Percentiles rank a stretch among this genome's conserved stretches.
Conservation (phyloP, 2,329 filamentous ascomycete genomes). For the Sphaerulina populicola region DNA sequence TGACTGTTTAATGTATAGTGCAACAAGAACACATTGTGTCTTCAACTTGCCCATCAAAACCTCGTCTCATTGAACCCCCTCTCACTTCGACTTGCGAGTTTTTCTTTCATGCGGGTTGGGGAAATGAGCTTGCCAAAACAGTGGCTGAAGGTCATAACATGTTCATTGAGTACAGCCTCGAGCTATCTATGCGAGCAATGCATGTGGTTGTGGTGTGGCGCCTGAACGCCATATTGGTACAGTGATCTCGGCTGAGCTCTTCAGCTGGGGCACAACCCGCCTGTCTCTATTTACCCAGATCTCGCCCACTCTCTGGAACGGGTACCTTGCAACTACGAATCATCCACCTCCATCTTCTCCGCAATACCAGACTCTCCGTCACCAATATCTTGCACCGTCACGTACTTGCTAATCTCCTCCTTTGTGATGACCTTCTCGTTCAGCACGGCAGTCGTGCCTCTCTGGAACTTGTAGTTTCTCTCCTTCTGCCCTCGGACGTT, state of each 20-base stretch:
- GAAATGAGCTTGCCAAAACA: not conserved
- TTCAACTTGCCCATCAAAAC: no score
- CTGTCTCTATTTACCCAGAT: not conserved
- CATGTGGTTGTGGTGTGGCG: not conserved
- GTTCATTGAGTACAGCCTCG: conserved; percentile 8
- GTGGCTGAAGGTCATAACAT: conserved; percentile 4
- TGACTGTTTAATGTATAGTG: conserved; percentile 4
- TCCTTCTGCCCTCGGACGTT: conserved; percentile 88
- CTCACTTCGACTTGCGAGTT: not conserved
- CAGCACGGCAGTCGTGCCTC: conserved; percentile 88
- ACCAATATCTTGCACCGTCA: conserved; percentile 73
- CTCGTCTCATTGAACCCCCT: no score
- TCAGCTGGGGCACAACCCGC: not conserved
- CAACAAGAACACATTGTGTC: no score
- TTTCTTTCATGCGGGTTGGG: not conserved
- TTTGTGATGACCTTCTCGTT: conserved; percentile 94
- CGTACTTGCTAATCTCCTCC: conserved; percentile 87
- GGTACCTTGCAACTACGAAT: not conserved
- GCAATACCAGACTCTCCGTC: conserved; percentile 55
- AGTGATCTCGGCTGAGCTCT: not conserved
- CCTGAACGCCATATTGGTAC: conserved; percentile 1
- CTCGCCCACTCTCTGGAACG: not conserved
- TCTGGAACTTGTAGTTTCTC: conserved; percentile 81
- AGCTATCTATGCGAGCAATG: not conserved
- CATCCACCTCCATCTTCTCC: conserved; percentile 59